These are phyloP conservation scores for Sphaerulina vaccinii DNA, from an alignment of 2,329 filamentous ascomycete species.

Conservation along the genomic window DNA sequence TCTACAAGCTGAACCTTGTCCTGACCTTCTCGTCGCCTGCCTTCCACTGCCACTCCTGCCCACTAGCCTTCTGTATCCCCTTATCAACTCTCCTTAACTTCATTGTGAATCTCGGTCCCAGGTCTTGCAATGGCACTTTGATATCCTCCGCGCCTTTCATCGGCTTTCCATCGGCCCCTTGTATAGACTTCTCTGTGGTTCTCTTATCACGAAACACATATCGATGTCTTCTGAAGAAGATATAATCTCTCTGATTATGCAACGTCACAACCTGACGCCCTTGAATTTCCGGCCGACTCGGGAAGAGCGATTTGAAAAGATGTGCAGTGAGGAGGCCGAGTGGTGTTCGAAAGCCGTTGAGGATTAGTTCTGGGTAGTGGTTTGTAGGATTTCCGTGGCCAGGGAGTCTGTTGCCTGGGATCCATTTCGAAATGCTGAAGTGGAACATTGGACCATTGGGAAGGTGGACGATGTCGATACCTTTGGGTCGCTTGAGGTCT, in stretches of 20 bases:
- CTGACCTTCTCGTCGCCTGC: conserved; percentile 89
- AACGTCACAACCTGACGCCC: conserved; percentile 88
- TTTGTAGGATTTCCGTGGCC: conserved; percentile 88
- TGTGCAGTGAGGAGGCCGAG: conserved; percentile 84
- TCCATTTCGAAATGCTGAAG: conserved; percentile 86
- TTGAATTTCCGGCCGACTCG: conserved; percentile 75
- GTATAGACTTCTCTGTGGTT: conserved; percentile 80
- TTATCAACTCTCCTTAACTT: conserved; percentile 90
- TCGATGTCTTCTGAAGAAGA: conserved; percentile 85
- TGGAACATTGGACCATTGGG: conserved; percentile 88
- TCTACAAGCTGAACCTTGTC: conserved; percentile 85
- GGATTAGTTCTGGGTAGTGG: conserved; percentile 83
- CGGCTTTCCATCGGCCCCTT: conserved; percentile 76
- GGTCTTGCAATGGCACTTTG: conserved; percentile 82
- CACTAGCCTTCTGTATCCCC: conserved; percentile 73
- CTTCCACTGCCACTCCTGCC: conserved; percentile 96
- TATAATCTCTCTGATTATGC: conserved; percentile 94
- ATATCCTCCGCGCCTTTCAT: conserved; percentile 84
- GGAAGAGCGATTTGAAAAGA: conserved; percentile 77
- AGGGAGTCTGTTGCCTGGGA: conserved; percentile 81
- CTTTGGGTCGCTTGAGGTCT: conserved; percentile 80
- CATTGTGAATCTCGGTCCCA: conserved; percentile 79
- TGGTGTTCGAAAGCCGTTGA: conserved; percentile 94
- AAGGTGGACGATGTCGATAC: conserved; percentile 79
- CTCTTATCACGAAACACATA: conserved; percentile 92